Evolutionary conservation across 352 stramenopile genomes (phyloP), one percentile per base, ranked within the genome.

Genomic region (Hyaloperonospora brassicae): DNA sequence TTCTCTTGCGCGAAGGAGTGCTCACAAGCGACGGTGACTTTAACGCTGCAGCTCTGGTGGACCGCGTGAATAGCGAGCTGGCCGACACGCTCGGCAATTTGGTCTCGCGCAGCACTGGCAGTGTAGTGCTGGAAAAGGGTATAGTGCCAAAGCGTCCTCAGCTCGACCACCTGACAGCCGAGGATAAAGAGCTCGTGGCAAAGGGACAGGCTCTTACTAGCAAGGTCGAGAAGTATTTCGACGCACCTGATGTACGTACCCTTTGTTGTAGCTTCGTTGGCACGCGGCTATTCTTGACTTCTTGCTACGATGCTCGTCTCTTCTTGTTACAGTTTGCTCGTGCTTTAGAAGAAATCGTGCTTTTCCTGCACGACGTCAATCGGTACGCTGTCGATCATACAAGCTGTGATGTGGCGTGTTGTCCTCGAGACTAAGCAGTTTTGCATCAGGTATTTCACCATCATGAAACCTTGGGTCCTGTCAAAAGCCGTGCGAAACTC

Each of bases 11-110:
- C 75, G 91, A 85, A 85, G 95, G 77, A 27, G 91, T 97, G 23
- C 96, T 98, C 49, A 95, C 96, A 30, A 90, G 95, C 53, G 97
- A 99, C 59, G 77, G 98, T 11, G 82, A 95, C 55, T 96, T 96
- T 60, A 89, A 74, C 52, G 66, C 68, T 10, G 69, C 68, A 21
- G 81, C 83, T 42, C 81, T 99, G 14, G 82, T 96, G 35, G 81
- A 97, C 39, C 95, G 95, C 61, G 93, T 98, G 50, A 99, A 99
- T 79, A 90, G 86, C 36, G 96, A 99, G 61, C 72, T 96, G 1
- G 86, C 84, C 34, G 85, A 96, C 46, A 95, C 85, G 14, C 72
- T 96, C 11, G 89, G 89, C n/a, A 97, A 97, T 52, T 68, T 97
- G 12, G 75, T 88, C 30, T 86, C 79, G 3, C 76, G 83, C 27